Conservation (phyloP, 257 asterid genomes). For the Hygrophila difformis region DNA sequence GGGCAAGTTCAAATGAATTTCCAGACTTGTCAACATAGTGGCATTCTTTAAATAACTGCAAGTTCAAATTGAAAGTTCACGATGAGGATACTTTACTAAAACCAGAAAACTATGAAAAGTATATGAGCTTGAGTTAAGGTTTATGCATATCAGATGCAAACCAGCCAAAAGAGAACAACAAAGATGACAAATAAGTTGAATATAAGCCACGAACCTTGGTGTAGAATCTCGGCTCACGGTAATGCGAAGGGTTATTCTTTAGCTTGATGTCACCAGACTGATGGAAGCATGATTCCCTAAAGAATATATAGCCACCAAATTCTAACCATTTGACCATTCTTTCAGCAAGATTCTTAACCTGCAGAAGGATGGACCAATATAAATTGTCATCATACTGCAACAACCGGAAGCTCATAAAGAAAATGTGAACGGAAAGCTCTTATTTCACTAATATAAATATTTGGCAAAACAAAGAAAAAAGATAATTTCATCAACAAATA, state of each 20-base stretch:
- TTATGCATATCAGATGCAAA: too few species aligned
- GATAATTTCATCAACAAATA: background rate
- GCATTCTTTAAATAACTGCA: constrained; percentile 75
- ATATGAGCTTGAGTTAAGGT: too few species aligned
- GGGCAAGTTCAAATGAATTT: constrained; percentile 62
- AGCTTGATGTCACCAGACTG: constrained; percentile 93
- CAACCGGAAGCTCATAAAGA: too few species aligned
- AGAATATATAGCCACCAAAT: constrained; percentile 88
- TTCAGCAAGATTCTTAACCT: constrained; percentile 68
- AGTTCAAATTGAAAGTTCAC: too few species aligned
- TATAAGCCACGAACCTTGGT: constrained; percentile 51
- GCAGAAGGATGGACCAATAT: constrained; percentile 17
- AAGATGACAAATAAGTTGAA: too few species aligned
- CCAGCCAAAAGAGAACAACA: too few species aligned
- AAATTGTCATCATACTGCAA: too few species aligned
- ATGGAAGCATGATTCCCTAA: constrained; percentile 96
- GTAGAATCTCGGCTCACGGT: constrained; percentile 91
- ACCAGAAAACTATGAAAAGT: background rate
- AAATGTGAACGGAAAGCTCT: too few species aligned
- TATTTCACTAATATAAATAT: too few species aligned
- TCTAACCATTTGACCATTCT: constrained; percentile 85
- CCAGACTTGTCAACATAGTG: constrained; percentile 43
- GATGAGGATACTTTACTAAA: constrained; percentile 13
- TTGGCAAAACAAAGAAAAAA: background rate
- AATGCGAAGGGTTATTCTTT: constrained; percentile 82